Percentiles rank a stretch among this genome's conserved stretches.
phyloP scores from a whole-genome alignment of 129 eudicot species.

The Apium graveolens region DNA sequence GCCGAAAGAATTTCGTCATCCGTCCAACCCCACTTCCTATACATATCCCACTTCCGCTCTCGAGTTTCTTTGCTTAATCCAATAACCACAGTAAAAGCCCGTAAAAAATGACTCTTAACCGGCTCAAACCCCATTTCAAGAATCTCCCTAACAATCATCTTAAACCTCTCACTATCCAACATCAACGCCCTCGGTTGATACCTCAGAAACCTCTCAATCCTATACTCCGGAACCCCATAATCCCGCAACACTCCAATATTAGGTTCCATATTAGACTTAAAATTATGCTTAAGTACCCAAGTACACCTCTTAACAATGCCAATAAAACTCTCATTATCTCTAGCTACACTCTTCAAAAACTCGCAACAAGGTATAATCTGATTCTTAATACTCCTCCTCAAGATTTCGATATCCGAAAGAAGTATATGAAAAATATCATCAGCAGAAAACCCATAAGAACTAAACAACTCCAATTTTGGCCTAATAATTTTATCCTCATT shows the following conservation, averaged over 20 bases:
- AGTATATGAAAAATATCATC: neutral
- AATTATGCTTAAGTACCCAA: constrained; percentile 8
- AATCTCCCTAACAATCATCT: neutral
- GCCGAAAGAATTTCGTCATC: constrained; percentile 17
- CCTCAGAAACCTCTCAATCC: neutral
- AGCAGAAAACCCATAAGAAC: constrained; percentile 9
- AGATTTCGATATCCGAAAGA: neutral
- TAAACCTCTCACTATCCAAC: neutral
- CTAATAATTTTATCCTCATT: neutral
- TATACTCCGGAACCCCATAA: neutral
- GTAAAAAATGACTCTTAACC: neutral
- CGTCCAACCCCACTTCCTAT: constrained; percentile 30
- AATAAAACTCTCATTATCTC: constrained; percentile 5
- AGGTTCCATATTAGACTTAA: neutral
- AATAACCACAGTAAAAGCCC: neutral
- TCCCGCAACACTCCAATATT: constrained; percentile 6
- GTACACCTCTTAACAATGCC: constrained; percentile 7
- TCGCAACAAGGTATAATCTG: neutral
- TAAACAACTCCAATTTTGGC: constrained; percentile 9
- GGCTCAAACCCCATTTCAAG: constrained; percentile 15
- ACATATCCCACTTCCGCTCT: constrained; percentile 13
- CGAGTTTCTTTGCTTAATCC: constrained; percentile 1
- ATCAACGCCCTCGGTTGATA: neutral
- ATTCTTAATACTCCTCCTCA: neutral
- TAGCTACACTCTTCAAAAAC: constrained; percentile 3